Evolutionary conservation across 352 stramenopile genomes (phyloP), one percentile per base, ranked within the genome.

Genomic region (Globisporangium cystogenes): DNA sequence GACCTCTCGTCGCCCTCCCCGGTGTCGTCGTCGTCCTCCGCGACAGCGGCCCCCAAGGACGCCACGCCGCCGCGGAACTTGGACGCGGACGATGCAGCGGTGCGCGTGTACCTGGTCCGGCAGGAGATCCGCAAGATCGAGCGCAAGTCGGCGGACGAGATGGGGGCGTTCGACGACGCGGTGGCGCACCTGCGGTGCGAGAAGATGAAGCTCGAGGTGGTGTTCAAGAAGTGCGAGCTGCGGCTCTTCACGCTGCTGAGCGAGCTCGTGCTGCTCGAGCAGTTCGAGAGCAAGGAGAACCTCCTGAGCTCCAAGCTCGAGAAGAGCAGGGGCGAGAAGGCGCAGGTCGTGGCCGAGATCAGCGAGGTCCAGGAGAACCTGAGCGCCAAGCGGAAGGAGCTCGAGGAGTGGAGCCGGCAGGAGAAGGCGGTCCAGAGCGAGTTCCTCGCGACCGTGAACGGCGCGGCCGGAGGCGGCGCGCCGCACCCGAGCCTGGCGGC

Each of bases 251-350:
- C 91, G 15, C 62, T 97, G 11, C 61, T 76, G 16, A 81, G 86
- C 48, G 93, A 98, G 53, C 64, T 97, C 23, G 65, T 74, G 35
- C 64, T 98, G 27, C 76, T 98, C 4, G 82, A 96, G 58, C 84
- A 93, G 29, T 96, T 97, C 52, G 92, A 97, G 56, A 86, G 67
- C 54, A 93, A 93, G 54, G 92, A 98, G 55, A 91, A 81, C 45
- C 55, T 94, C 27, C 58, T 98, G 52, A 86, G 70, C 41, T 81
- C 67, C 8, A 97, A 97, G 51, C 70, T 96, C 33, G 74, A 95
- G 24, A 89, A 87, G 57, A 90, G 69, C 59, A 80, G 82, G 51
- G 62, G 63, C 20, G 85, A 98, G 49, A 96, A 97, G 61, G 81
- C 73, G 2, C 72, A 94, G 47, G 84, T 97, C 24, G 66, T 96